Conservation (phyloP, 139 green algal species). For the Pleodorina starrii region DNA sequence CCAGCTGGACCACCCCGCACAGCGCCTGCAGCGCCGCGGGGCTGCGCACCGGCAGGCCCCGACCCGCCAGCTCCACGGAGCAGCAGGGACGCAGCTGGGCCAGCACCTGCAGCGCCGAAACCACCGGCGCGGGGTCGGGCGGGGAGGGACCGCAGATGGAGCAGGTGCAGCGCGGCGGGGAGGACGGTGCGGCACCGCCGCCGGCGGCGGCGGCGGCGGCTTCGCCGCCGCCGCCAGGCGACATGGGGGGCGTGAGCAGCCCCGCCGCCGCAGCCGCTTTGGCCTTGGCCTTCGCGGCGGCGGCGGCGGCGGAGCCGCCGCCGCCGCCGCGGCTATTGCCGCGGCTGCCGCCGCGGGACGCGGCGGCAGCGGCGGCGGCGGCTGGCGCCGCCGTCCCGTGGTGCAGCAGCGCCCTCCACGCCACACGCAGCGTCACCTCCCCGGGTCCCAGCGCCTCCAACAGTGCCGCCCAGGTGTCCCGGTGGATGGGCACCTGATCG, state of each 20-base stretch:
- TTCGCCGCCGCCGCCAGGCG: neutral
- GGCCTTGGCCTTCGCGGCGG: neutral
- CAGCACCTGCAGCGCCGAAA: slow-evolving; percentile 25
- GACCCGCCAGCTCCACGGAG: slow-evolving; percentile 17
- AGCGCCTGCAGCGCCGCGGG: slow-evolving; percentile 25
- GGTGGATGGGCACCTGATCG: neutral
- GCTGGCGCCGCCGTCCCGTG: neutral
- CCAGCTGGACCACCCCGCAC: slow-evolving; percentile 17
- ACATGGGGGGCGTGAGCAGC: neutral
- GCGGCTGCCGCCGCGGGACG: neutral
- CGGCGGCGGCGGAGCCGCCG: neutral
- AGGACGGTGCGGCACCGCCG: too few relatives aligned
- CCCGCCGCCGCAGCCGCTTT: neutral
- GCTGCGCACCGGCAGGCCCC: slow-evolving; percentile 35
- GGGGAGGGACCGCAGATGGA: slow-evolving; percentile 33
- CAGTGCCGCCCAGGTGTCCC: slow-evolving; percentile 22
- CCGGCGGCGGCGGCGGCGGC: neutral
- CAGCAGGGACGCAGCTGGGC: neutral
- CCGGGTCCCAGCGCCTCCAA: slow-evolving; percentile 5
- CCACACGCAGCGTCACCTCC: slow-evolving; percentile 16
- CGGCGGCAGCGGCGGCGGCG: neutral
- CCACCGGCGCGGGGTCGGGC: slow-evolving; percentile 11
- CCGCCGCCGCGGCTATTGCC: neutral
- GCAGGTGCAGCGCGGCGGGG: slow-evolving; percentile 22
- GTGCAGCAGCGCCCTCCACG: slow-evolving; percentile 6